phyloP scores from a whole-genome alignment of 768 basidiomycete genomes.

The Boletus eberwhitei region DNA sequence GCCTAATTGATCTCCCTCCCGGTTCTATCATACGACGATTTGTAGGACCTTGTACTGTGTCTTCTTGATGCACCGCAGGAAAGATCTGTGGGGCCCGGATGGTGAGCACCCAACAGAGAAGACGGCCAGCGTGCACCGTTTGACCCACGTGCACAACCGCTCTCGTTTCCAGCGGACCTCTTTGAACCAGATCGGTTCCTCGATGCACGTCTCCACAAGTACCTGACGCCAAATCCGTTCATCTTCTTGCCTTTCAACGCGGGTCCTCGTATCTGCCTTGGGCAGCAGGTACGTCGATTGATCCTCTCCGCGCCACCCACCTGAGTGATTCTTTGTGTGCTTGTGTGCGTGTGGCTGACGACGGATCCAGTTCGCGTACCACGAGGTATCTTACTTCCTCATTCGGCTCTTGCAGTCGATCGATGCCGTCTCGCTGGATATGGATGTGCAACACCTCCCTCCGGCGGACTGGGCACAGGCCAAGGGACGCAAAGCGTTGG shows the following conservation, averaged over 20 bases:
- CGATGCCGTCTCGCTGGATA: conserved; percentile 38
- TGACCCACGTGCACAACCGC: neutral
- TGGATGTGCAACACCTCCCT: conserved; percentile 34
- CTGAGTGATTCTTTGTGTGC: too few species aligned
- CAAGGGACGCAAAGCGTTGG: conserved; percentile 35
- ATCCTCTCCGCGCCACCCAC: too few species aligned
- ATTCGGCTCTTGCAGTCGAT: conserved; percentile 51
- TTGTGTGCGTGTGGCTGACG: too few species aligned
- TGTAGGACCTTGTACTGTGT: conserved; percentile 16
- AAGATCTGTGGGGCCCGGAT: conserved; percentile 38
- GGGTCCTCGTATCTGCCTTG: conserved; percentile 63
- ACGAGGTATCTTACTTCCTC: conserved; percentile 53
- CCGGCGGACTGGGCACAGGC: conserved; percentile 34
- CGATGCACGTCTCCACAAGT: conserved; percentile 52
- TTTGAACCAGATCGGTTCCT: conserved; percentile 69
- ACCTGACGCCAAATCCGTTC: conserved; percentile 56
- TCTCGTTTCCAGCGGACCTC: conserved; percentile 19
- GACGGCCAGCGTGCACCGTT: neutral
- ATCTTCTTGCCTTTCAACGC: conserved; percentile 72
- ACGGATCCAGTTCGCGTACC: conserved; percentile 45
- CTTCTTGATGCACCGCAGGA: conserved; percentile 38
- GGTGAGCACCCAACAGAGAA: conserved; percentile 14
- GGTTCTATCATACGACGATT: neutral
- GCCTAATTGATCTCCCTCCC: neutral
- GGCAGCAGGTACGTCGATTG: conserved; percentile 35